Evolutionary conservation across 2,329 filamentous ascomycete genomes (phyloP), one percentile per base, ranked within the genome.

Genomic region (Diaporthe ampelina): DNA sequence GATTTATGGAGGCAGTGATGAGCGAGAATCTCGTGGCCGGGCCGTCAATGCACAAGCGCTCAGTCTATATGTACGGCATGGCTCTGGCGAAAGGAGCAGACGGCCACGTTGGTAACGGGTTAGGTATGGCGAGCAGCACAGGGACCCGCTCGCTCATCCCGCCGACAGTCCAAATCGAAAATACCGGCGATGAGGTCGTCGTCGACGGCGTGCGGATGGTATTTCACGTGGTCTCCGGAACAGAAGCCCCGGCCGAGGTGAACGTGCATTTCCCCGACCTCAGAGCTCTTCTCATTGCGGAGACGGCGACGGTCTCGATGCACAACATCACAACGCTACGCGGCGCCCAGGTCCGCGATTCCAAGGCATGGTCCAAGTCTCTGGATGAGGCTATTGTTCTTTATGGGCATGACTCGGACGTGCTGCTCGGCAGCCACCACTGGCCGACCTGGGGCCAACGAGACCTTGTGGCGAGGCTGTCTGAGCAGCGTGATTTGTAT

Each of bases 281-380:
- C 48, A 76, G 76, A 9, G 83, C 85, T 1, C 76, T 87, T 0
- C 84, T 79, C 72, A 80, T 84, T 13, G 79, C 84, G 0, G 85
- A 86, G 75, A 80, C 77, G 40, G 82, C 83, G 4, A 85, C 83
- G 1, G 81, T 86, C 70, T 79, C 76, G 19, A 75, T 86, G 73
- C 84, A 86, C 76, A 86, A 86, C 74, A 82, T 86, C 73, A 75
- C 82, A 7, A 86, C 85, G 0, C 78, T 85, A 19, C 81, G 85
- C 0, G 85, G 85, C 3, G 84, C 84, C 3, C 76, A 78, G 7
- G 85, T 86, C 3, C 79, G 84, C 15, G 85, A 86, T 76, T 80
- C 84, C 0, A 81, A 83, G 32, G 79, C 78, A 1, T 86, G 84
- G 85, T 80, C 82, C 3, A 75, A 77, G 21, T 84, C 85, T 59